Base-by-base conservation (phyloP, 2,329 filamentous ascomycete species). In the Alternaria infectoria region DNA sequence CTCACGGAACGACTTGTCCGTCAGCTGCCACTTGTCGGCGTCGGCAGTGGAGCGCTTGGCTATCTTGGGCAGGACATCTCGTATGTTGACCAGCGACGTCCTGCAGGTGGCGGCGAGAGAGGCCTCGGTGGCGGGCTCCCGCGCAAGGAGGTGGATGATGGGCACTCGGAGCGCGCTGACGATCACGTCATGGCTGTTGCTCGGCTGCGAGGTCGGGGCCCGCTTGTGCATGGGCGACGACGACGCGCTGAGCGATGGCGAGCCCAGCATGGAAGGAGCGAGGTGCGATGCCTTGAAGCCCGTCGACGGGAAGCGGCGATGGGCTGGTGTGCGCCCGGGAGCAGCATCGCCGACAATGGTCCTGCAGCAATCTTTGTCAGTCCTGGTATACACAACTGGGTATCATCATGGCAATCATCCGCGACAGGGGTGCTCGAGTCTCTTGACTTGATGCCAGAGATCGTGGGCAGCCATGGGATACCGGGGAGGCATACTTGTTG, bases 1-100 rank as follows among this genome's bases (percentile, higher is more conserved):
- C 56, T 90, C 88, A 69, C 86, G 87, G 74, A 86, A 90, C 15
- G 81, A 79, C 71, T 86, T 87, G 76, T 89, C 87, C 32, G 80
- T 84, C 65, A 90, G 80, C 69, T 78, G 76, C 77, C 77, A 79
- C 61, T 74, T 76, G 19, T 76, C 74, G 60, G 83, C 78, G 17
- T 83, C 83, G 43, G 84, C 78, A 46, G 83, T 78, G 52, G 83
- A 83, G 67, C 84, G 82, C 59, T 82, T 81, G 13, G 83, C 86
- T 69, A 87, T 83, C 76, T 88, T 89, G 62, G 74, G 71, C 17
- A 80, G 64, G n/a, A 79, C 64, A 40, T 79, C 76, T 36, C 73
- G 69, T 30, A 78, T 61, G 64, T 67, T 76, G 58, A 72, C 64
- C 10, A 66, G 55, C 11, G 76, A 75, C 13, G 73, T 73, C 44